Conservation (phyloP, 2,329 filamentous ascomycete genomes). For the Tolypocladium amazonense region DNA sequence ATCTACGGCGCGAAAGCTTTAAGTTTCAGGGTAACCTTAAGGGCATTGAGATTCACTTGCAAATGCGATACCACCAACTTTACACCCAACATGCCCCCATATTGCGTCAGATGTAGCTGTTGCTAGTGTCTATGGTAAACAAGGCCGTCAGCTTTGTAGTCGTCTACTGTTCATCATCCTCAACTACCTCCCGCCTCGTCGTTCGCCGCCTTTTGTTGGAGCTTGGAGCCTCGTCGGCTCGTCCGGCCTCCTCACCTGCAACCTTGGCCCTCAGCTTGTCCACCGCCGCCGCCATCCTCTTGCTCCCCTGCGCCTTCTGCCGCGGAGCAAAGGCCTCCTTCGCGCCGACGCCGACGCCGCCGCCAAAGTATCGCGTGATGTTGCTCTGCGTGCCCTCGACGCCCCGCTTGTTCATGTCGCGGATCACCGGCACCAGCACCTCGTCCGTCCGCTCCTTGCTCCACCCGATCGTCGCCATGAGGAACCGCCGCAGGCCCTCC, state of each 20-base stretch:
- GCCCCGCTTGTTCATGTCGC: constrained; percentile 85
- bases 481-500: constrained; percentile 68
- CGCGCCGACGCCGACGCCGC: constrained; percentile 57
- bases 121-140: not conserved
- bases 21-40: no score
- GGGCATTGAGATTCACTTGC: no score
- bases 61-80: not conserved
- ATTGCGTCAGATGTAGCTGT: not conserved
- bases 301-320: constrained; percentile 51
- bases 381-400: constrained; percentile 90
- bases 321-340: constrained; percentile 60
- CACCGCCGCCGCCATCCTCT: constrained; percentile 68
- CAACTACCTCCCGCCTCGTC: constrained; percentile 7
- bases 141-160: not conserved
- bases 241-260: constrained; percentile 3
- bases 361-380: constrained; percentile 86
- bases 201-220: constrained; percentile 11
- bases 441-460: constrained; percentile 85
- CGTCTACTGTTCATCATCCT: constrained; percentile 8
- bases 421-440: constrained; percentile 87
- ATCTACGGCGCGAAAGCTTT: no score
- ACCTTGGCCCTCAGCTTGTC: constrained; percentile 44
- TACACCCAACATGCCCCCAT: not conserved
- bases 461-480: constrained; percentile 94
- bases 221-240: not conserved